Evolutionary conservation across 1,284 basidiomycete genomes (phyloP), one percentile per base, ranked within the genome.

Genomic region (Naganishia liquefaciens): DNA sequence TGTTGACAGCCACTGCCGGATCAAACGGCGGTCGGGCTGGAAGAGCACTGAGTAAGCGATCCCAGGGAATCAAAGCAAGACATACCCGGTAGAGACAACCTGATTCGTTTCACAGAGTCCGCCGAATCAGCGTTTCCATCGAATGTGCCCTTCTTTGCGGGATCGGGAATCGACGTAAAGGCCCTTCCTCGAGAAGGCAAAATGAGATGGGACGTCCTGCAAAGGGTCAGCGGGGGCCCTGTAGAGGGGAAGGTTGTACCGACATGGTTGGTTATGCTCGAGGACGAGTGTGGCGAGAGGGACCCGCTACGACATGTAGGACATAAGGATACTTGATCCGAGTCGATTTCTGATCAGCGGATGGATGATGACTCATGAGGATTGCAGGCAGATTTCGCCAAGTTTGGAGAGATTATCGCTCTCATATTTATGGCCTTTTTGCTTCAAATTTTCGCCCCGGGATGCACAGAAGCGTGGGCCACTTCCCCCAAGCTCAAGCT

Each of bases 41-140:
- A 6, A 6, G 10, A n/a, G 17, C 5, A 37, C 47, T 33, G 49
- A 13, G 25, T 15, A 37, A 37, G 6, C 10, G 33, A 2, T 27
- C 27, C 25, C 13, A 13, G 7, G 25, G 28, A 15, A 28, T 28
- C 10, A 3, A 11, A 7, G 25, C 5, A 17, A 1, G 19, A 44
- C 64, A 13, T 21, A 65, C 64, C 6, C 7, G 64, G 55, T 40
- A 65, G 40, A 19, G 57, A 40, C 5, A 65, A 39, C 51, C 39
- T 65, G 64, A 65, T 60, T 40, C 57, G 39, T 42, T 65, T 65
- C 19, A 61, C 43, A 6, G 49, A 25, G 28, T 54, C 60, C 27
- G 40, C 21, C 3, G 33, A 23, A 6, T 21, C 60, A 21, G 21
- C 11, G 13, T 57, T 42, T 6, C 9, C 42, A 27, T 37, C 33